These are phyloP conservation scores for Boletus edulis DNA, from an alignment of 768 basidiomycete species.

Conservation along the genomic window DNA sequence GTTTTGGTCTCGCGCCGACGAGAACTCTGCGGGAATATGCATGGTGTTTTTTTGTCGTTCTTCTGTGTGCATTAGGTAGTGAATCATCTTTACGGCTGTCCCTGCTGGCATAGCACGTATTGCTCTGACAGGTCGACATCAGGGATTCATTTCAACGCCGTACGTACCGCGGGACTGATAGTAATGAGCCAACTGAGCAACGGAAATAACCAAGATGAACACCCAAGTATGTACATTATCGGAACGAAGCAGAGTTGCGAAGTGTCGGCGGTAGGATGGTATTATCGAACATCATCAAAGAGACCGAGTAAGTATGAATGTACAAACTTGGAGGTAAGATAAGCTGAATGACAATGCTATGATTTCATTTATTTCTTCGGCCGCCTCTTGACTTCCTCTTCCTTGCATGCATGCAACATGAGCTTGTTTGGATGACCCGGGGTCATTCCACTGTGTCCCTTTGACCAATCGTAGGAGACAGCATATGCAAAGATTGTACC, in stretches of 20 bases:
- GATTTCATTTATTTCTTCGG: conserved; percentile 29
- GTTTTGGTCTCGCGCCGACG: conserved; percentile 13
- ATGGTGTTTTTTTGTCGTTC: not conserved
- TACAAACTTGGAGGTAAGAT: conserved; percentile 3
- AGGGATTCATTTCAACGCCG: not conserved
- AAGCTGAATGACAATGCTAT: not conserved
- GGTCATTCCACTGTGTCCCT: conserved; percentile 85
- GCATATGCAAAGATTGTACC: conserved; percentile 91
- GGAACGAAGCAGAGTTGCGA: not conserved
- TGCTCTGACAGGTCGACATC: not conserved
- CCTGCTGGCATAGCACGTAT: not conserved
- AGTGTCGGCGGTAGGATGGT: conserved; percentile 1
- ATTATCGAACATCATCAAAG: conserved; percentile 15
- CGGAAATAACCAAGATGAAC: not conserved
- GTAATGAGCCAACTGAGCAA: not conserved
- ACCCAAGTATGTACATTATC: not conserved
- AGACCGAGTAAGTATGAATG: conserved; percentile 3
- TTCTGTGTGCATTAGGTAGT: too few relatives aligned
- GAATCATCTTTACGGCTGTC: not conserved
- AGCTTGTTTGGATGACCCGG: conserved; percentile 69
- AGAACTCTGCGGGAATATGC: conserved; percentile 7
- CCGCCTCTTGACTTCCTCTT: conserved; percentile 80
- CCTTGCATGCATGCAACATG: conserved; percentile 82
- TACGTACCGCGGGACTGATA: not conserved
- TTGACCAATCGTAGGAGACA: conserved; percentile 92